Percentiles rank a stretch among this genome's conserved stretches.
phyloP scores from a whole-genome alignment of 257 asterid species.

The Solanum raphanifolium region DNA sequence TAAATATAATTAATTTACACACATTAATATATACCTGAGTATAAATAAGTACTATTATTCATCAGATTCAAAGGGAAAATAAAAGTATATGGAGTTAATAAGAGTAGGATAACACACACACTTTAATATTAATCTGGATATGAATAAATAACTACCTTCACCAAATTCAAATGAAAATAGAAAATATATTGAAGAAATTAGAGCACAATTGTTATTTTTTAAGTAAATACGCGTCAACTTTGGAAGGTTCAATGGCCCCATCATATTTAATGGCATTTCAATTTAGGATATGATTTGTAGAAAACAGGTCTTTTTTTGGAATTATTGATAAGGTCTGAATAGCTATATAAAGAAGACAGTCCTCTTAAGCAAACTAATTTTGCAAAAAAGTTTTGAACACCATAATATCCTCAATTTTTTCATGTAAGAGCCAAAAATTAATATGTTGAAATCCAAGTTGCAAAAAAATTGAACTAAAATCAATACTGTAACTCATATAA shows the following conservation, averaged over 20 bases:
- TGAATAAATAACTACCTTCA: not conserved
- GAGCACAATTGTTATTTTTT: not conserved
- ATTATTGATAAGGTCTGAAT: not conserved
- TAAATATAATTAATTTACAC: not conserved
- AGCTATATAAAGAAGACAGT: not conserved
- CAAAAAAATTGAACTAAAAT: no score
- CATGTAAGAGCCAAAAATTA: not conserved
- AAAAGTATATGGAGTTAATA: not conserved
- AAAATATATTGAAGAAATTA: not conserved
- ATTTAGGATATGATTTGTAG: not conserved
- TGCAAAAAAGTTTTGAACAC: not conserved
- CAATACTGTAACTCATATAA: no score
- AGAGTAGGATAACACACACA: not conserved
- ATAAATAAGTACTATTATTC: no score
- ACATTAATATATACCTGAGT: not conserved
- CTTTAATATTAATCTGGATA: not conserved
- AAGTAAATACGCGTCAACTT: not conserved
- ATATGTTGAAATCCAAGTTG: no score
- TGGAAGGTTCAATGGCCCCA: not conserved
- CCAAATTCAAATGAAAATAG: not conserved
- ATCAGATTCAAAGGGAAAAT: not conserved
- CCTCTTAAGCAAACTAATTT: not conserved
- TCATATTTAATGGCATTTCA: not conserved
- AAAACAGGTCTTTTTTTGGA: not conserved
- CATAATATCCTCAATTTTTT: not conserved